Base-by-base conservation (phyloP, 1,284 basidiomycete genomes). In the Naganishia cerealis region DNA sequence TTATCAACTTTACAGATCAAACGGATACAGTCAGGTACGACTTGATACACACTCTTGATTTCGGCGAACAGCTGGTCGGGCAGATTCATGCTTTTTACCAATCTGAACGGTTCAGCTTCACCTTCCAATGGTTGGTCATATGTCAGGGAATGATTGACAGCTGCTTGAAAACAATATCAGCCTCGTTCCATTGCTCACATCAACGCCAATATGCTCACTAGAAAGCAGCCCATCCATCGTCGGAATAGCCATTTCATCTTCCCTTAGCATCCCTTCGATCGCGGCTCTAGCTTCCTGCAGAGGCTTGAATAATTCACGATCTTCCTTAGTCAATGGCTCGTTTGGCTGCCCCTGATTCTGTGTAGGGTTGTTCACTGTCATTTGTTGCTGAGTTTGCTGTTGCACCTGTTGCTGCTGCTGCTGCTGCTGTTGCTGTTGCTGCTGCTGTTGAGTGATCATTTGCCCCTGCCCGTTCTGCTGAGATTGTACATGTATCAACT, bases 151-250 rank as follows among this genome's bases (percentile, higher is more conserved):
- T 66, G 63, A n/a, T 56, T 66, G 63, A 56, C 56, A 18, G 63
- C 53, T 56, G n/a, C 46, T 50, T 24, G 24, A 3, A 50, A 50
- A 50, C 15, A 10, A 33, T 9, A 9, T 39, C 29, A 56, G 33
- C 29, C 15, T 24, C 29, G 21, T 9, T 8, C 21, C 24, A 56
- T 29, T 56, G 38, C 26, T 21, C 54, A 18, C 54, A 36, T 39
- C 29, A 15, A 56, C 0, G 21, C n/a, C 38, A 33, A 4, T 13
- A 10, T 21, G 42, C 61, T 13, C 50, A 66, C 63, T 66, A 18
- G 54, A 56, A 3, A 66, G 54, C 46, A 80, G 70, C 0, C 75
- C 76, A 67, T 80, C 79, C 5, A 78, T 78, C 13, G 79, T 70
- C 21, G 78, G 76, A 2, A 73, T 75, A 29, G 70, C 63, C 55